Percentiles rank a stretch among this genome's conserved stretches.
These are phyloP conservation scores for Coemansia sp. DNA, from an alignment of 192 early-diverging fungal genomes.

Conservation along the genomic window DNA sequence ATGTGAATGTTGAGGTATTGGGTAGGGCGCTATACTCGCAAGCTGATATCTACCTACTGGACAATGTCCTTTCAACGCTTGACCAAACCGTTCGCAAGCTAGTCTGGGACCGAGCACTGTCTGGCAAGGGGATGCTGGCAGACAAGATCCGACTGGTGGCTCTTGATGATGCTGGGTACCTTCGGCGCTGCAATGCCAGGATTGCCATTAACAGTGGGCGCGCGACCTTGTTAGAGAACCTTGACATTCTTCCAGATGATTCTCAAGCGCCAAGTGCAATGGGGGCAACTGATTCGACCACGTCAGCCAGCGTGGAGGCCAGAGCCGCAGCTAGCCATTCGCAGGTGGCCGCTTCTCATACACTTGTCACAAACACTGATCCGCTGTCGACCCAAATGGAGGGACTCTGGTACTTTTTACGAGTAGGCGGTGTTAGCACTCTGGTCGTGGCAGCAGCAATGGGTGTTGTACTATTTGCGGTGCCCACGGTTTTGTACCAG, in stretches of 20 bases:
- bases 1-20: slow-evolving; percentile 57
- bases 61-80: slow-evolving; percentile 78
- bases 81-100: slow-evolving; percentile 61
- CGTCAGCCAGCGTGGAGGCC: neutral
- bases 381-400: neutral
- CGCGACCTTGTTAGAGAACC: neutral
- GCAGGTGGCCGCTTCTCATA: neutral
- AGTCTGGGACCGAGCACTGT: slow-evolving; percentile 64
- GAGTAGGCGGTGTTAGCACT: slow-evolving; percentile 13
- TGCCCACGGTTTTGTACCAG: slow-evolving; percentile 16
- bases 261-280: neutral
- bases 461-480: slow-evolving; percentile 13
- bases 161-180: slow-evolving; percentile 52
- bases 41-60: slow-evolving; percentile 74
- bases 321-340: too few species aligned
- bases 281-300: neutral
- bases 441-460: slow-evolving; percentile 3
- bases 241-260: neutral
- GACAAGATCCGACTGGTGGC: slow-evolving; percentile 51
- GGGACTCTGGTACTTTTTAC: slow-evolving; percentile 3
- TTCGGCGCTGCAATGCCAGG: slow-evolving; percentile 47
- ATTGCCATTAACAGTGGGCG: slow-evolving; percentile 44
- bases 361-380: neutral
- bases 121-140: slow-evolving; percentile 17
- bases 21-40: slow-evolving; percentile 67